phyloP scores from a whole-genome alignment of 2,329 filamentous ascomycete species.

The Ophiocordyceps sinensis region DNA sequence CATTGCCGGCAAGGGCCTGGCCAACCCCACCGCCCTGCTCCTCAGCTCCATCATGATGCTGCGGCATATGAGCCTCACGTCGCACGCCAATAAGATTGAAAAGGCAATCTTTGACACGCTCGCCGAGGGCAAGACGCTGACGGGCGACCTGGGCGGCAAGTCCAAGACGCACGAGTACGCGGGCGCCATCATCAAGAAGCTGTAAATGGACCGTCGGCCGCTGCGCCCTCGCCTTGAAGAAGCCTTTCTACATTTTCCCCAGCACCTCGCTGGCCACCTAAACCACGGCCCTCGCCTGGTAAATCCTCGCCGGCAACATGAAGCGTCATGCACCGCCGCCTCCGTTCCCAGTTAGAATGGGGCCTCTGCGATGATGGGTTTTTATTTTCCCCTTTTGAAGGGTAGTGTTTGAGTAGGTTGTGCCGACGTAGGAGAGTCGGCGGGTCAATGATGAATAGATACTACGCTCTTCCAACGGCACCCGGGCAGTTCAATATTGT shows the following conservation, averaged over 20 bases:
- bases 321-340: no score
- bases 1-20: slow-evolving; percentile 88
- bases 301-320: no score
- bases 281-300: no score
- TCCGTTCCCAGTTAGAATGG: no score
- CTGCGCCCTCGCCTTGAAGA: background rate
- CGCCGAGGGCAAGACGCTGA: slow-evolving; percentile 90
- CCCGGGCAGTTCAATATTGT: no score
- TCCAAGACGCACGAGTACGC: slow-evolving; percentile 94
- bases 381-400: no score
- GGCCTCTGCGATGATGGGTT: no score
- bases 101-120: slow-evolving; percentile 90
- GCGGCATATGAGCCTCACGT: slow-evolving; percentile 86
- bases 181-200: slow-evolving; percentile 66
- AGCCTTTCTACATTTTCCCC: background rate
- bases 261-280: no score
- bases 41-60: slow-evolving; percentile 99
- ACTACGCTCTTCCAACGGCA: no score
- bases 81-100: slow-evolving; percentile 80
- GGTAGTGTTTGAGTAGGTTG: no score
- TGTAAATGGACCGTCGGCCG: slow-evolving; percentile 26
- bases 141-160: slow-evolving; percentile 90
- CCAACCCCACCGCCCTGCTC: slow-evolving; percentile 92
- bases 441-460: no score
- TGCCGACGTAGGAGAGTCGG: no score